These are phyloP conservation scores for Blastomyces gilchristii DNA, from an alignment of 2,329 filamentous ascomycete genomes.

Conservation along the genomic window DNA sequence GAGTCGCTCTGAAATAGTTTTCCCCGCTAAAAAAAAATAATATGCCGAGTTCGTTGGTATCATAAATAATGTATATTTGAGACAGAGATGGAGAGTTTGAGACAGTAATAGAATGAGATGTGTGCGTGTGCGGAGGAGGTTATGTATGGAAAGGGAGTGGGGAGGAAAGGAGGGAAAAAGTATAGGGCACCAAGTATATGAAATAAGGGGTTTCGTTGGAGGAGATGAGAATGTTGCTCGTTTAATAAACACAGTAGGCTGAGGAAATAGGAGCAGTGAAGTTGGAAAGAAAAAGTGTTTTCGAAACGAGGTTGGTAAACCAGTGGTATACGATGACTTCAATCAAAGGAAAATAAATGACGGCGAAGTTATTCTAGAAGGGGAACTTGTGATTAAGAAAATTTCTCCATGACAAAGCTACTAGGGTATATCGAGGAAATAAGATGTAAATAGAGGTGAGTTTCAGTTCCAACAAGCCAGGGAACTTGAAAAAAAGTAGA, in stretches of 20 bases:
- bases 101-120: background rate
- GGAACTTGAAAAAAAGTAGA: background rate
- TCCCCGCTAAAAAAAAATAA: background rate
- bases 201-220: background rate
- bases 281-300: background rate
- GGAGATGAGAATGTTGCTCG: background rate
- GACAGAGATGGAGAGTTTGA: background rate
- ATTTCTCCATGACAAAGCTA: background rate
- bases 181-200: background rate
- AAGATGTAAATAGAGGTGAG: background rate
- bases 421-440: background rate
- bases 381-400: background rate
- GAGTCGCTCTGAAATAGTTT: background rate
- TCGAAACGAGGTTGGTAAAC: background rate
- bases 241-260: background rate
- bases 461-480: background rate
- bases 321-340: background rate
- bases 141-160: background rate
- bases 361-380: background rate
- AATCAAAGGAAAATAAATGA: background rate
- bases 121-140: background rate
- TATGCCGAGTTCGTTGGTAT: background rate
- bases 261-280: background rate
- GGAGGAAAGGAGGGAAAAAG: background rate
- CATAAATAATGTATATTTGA: background rate